Evolutionary conservation across 345 rosid species (phyloP).

Genomic region (Gossypium herbaceum): DNA sequence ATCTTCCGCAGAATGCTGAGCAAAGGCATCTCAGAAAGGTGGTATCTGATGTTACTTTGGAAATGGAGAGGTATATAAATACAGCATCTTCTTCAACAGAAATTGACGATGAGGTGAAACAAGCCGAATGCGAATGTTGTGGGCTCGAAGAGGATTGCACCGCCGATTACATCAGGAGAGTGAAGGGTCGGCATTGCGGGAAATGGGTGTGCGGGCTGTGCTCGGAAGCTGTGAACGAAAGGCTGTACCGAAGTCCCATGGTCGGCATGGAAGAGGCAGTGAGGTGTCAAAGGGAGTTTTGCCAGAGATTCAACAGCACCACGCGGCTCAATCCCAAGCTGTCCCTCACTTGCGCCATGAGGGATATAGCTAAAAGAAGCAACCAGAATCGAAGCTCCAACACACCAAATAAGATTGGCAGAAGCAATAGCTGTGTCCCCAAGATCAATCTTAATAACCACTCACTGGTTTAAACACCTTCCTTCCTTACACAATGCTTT

Average conservation of each 20-base stretch:
- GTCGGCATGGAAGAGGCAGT: conserved; percentile 34
- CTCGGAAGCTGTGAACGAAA: conserved; percentile 45
- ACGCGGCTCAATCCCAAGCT: conserved; percentile 38
- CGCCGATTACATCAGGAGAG: conserved; percentile 26
- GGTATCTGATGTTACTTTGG: conserved; percentile 30
- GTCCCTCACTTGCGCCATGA: conserved; percentile 38
- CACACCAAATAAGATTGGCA: conserved; percentile 21
- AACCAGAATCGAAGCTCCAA: conserved; percentile 26
- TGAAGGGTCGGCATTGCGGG: conserved; percentile 27
- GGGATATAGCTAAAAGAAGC: conserved; percentile 37
- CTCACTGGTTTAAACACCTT: background rate
- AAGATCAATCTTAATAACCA: conserved; percentile 20
- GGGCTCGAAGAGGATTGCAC: conserved; percentile 54
- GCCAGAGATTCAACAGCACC: conserved; percentile 37
- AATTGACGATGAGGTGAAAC: conserved; percentile 22
- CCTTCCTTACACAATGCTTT: no score
- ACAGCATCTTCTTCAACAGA: background rate
- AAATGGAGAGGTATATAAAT: conserved; percentile 18
- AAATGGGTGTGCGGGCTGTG: conserved; percentile 58
- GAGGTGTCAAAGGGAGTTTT: conserved; percentile 35
- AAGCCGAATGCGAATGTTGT: conserved; percentile 45
- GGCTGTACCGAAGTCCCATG: conserved; percentile 12
- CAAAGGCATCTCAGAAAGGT: conserved; percentile 34
- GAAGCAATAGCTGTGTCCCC: conserved; percentile 39
- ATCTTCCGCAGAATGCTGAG: conserved; percentile 14